Conservation (phyloP, 2,329 filamentous ascomycete genomes). For the Apiospora sp. region DNA sequence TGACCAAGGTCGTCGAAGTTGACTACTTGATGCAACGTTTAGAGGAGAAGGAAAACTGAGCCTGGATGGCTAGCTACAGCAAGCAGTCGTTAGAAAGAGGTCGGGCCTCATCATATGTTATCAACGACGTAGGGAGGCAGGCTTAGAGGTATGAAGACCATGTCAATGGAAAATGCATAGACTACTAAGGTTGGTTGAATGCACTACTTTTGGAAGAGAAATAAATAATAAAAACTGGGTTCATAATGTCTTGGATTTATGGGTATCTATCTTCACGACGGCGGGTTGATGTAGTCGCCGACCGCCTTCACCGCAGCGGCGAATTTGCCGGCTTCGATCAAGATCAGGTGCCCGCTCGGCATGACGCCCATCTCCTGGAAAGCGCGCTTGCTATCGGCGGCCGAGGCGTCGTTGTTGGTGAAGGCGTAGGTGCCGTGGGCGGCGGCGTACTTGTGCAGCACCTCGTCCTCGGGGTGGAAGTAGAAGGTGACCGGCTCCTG, state of each 20-base stretch:
- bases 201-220: not conserved
- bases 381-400: constrained; percentile 89
- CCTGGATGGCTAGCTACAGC: not conserved
- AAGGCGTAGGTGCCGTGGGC: constrained; percentile 78
- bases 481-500: constrained; percentile 75
- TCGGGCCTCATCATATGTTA: not conserved
- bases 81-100: not conserved
- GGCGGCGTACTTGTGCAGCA: constrained; percentile 78
- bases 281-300: constrained; percentile 72
- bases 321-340: constrained; percentile 85
- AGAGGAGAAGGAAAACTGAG: not conserved
- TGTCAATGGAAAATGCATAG: not conserved
- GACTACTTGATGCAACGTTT: constrained; percentile 90
- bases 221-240: not conserved
- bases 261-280: constrained; percentile 41
- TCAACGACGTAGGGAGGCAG: not conserved
- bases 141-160: not conserved
- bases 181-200: not conserved
- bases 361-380: constrained; percentile 94
- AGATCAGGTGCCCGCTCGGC: constrained; percentile 82
- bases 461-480: constrained; percentile 96
- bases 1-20: constrained; percentile 98
- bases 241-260: constrained; percentile 25
- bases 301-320: constrained; percentile 78
- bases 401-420: constrained; percentile 80